phyloP scores from a whole-genome alignment of 169 alveolate genomes.

The Plasmodium falciparum region DNA sequence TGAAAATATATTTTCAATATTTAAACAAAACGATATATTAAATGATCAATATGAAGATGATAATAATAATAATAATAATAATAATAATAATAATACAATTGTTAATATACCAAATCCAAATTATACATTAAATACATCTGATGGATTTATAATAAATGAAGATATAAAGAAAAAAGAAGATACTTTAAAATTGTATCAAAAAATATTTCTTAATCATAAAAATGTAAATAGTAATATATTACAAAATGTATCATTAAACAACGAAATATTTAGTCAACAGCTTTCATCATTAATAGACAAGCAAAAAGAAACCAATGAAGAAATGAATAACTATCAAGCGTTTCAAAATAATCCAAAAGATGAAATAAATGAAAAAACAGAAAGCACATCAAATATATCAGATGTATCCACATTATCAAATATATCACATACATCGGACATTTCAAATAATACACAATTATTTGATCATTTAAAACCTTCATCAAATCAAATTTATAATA shows the following conservation, averaged over 20 bases:
- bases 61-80: background rate
- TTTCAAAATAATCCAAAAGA: too few relatives aligned
- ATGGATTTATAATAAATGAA: slow-evolving; percentile 2
- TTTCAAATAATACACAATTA: too few relatives aligned
- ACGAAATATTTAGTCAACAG: slow-evolving; percentile 20
- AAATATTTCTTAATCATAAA: slow-evolving; percentile 41
- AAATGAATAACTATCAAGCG: slow-evolving; percentile 1
- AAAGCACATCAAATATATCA: too few relatives aligned
- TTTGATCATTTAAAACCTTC: too few relatives aligned
- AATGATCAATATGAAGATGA: slow-evolving; percentile 15
- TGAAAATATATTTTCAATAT: slow-evolving; percentile 47
- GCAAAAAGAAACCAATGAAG: slow-evolving; percentile 3
- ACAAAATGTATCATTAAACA: slow-evolving; percentile 12
- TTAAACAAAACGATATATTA: slow-evolving; percentile 44
- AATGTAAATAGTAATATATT: background rate
- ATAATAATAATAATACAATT: background rate
- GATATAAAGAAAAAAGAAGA: slow-evolving; percentile 57
- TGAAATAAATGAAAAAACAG: background rate
- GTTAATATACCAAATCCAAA: slow-evolving; percentile 1
- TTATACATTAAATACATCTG: background rate
- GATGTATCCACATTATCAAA: too few relatives aligned
- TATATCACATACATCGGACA: too few relatives aligned
- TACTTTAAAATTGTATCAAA: slow-evolving; percentile 48
- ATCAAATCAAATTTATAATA: background rate
- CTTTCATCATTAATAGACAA: slow-evolving; percentile 21